These are phyloP conservation scores for Thermomucor indicae-seudaticae DNA, from an alignment of 371 early-diverging fungal species.

Conservation along the genomic window DNA sequence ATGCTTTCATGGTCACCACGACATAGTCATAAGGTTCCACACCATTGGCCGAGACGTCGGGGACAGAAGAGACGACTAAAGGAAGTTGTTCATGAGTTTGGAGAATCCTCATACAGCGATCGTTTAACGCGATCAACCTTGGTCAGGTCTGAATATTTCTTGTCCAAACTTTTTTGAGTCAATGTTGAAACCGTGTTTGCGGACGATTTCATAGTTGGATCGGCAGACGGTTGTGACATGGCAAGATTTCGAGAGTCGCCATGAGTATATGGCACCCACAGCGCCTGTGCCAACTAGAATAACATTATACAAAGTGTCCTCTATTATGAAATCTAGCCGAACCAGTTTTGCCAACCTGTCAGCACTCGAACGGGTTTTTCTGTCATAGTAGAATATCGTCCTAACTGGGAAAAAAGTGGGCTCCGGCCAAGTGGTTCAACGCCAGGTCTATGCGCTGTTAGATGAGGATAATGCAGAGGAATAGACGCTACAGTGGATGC, in stretches of 20 bases:
- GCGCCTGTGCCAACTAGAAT: slow-evolving; percentile 80
- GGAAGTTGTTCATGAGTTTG: slow-evolving; percentile 23
- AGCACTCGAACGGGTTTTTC: no score
- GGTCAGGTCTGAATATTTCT: slow-evolving; percentile 56
- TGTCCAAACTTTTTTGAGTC: slow-evolving; percentile 61
- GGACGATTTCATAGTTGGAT: slow-evolving; percentile 70
- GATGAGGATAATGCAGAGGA: no score
- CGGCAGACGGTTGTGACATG: slow-evolving; percentile 77
- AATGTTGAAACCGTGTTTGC: slow-evolving; percentile 61
- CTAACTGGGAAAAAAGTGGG: no score
- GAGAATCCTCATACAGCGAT: background rate
- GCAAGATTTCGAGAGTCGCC: slow-evolving; percentile 60
- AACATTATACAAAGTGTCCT: no score
- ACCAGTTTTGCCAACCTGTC: no score
- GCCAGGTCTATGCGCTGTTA: no score
- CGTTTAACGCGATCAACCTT: slow-evolving; percentile 27
- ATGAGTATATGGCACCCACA: slow-evolving; percentile 72
- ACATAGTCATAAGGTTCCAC: slow-evolving; percentile 67
- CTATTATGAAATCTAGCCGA: no score
- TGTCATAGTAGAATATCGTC: no score
- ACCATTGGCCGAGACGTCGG: no score
- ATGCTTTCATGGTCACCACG: slow-evolving; percentile 72
- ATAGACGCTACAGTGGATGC: no score
- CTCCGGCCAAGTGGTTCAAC: no score
- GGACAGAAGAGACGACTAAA: background rate